Evolutionary conservation across 2,329 filamentous ascomycete species (phyloP), one percentile per base, ranked within the genome.

Genomic region (Rhytidhysteron rufulum): DNA sequence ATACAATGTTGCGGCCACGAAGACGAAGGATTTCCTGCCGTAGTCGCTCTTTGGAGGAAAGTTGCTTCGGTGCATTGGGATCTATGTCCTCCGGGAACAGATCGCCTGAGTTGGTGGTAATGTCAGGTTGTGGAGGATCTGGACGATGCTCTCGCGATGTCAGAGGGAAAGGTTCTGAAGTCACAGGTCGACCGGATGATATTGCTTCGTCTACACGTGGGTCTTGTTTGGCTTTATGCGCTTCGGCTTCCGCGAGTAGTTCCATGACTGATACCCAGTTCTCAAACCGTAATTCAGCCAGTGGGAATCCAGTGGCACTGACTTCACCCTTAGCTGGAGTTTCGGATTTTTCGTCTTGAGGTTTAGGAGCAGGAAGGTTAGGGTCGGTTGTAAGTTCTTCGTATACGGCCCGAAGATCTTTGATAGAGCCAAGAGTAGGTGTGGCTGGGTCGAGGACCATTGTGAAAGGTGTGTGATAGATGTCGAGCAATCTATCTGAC

Each of bases 241-340:
- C 34, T 38, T 65, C 57, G 8, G 68, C 68, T 13, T 65, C 51
- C 17, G 51, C 54, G 44, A 77, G 62, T 37, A 77, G 56, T 36
- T 71, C 64, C 38, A 72, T 70, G 34, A 77, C 59, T 6, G 57
- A 57, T 34, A 66, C 59, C 74, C 74, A 78, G 42, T 74, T 74
- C 43, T 67, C 62, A 53, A 71, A 77, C 27, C 74, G 67, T 11
- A 75, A 55, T 17, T 68, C 61, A 29, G 66, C 66, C 11, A 74
- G 51, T 0, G 69, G 60, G 21, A 73, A 62, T 11, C 68, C 67
- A 1, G 67, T 68, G 2, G 59, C 31, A 29, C 56, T 62, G n/a
- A 57, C 42, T 16, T 45, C 33, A 13, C 45, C 35, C 6, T 30
- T 15, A 11, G 42, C 30, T 13, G 44, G 39, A 16, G 42, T 41